Percentiles rank a stretch among this genome's conserved stretches.
phyloP scores from a whole-genome alignment of 2,329 filamentous ascomycete species.

The Neofusicoccum laricinum region DNA sequence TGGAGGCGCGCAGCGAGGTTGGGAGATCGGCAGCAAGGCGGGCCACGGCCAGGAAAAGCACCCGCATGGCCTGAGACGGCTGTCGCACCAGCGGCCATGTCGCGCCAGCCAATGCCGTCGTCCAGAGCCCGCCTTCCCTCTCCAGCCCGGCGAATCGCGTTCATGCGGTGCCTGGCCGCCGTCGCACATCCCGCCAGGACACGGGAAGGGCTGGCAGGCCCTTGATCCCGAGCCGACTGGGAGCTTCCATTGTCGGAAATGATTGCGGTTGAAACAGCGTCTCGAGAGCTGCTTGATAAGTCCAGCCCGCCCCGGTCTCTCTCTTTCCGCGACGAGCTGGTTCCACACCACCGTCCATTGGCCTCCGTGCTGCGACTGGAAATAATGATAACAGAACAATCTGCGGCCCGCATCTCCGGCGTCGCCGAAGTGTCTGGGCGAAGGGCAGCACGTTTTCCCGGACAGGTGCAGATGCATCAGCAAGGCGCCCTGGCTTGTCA shows the following conservation, averaged over 20 bases:
- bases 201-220: not conserved
- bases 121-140: not conserved
- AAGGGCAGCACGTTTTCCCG: not conserved
- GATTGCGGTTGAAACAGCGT: not conserved
- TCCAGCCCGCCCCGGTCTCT: not conserved
- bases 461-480: not conserved
- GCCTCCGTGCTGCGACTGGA: not conserved
- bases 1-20: not conserved
- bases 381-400: not conserved
- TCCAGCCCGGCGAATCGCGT: not conserved
- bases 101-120: not conserved
- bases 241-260: constrained; percentile 9
- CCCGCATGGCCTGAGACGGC: not conserved
- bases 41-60: not conserved
- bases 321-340: not conserved
- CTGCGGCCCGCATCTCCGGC: not conserved
- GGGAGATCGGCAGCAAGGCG: not conserved
- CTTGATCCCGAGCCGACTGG: not conserved
- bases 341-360: not conserved
- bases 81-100: not conserved
- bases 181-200: not conserved
- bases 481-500: not conserved
- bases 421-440: not conserved
- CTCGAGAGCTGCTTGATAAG: not conserved
- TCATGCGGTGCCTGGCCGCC: not conserved